These are phyloP conservation scores for Dothistroma septosporum DNA, from an alignment of 2,329 filamentous ascomycete genomes.

Conservation along the genomic window DNA sequence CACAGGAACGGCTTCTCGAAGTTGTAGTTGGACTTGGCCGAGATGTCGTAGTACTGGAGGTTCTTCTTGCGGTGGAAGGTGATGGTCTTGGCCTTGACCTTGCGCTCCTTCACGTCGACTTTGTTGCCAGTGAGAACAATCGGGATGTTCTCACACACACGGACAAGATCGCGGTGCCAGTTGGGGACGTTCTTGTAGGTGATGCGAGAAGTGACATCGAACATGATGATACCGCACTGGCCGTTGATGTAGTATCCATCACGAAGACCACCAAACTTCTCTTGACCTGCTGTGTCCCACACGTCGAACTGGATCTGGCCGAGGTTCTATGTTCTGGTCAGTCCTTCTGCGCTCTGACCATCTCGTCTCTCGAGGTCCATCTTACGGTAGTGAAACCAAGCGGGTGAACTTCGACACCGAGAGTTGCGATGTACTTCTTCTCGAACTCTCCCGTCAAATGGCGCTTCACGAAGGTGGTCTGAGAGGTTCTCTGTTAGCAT, in stretches of 20 bases:
- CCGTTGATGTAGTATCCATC: slow-evolving; percentile 99
- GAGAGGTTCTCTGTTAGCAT: slow-evolving; percentile 20
- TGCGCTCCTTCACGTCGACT: slow-evolving; percentile 99
- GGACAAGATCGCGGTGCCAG: slow-evolving; percentile 99
- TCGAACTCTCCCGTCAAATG: slow-evolving; percentile 99
- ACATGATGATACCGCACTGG: slow-evolving; percentile 99
- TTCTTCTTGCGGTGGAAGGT: slow-evolving; percentile 99
- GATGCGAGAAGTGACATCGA: slow-evolving; percentile 97
- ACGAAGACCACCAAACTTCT: slow-evolving; percentile 99
- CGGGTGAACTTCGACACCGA: slow-evolving; percentile 99
- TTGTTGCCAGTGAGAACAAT: slow-evolving; percentile 99
- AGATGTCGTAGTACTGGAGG: slow-evolving; percentile 99
- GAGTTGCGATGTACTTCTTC: slow-evolving; percentile 99
- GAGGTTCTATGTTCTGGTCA: slow-evolving; percentile 61
- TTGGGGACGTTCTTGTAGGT: slow-evolving; percentile 99
- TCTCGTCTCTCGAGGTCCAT: slow-evolving; percentile 4
- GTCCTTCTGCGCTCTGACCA: slow-evolving; percentile 7
- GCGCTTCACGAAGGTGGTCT: slow-evolving; percentile 99
- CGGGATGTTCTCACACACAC: slow-evolving; percentile 98
- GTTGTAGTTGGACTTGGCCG: slow-evolving; percentile 99
- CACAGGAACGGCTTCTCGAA: slow-evolving; percentile 99
- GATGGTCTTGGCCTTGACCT: slow-evolving; percentile 99
- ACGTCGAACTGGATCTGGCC: slow-evolving; percentile 98
- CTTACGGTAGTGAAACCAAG: slow-evolving; percentile 96
- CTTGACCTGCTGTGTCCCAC: slow-evolving; percentile 97